These are phyloP conservation scores for Penicillium paneum DNA, from an alignment of 2,329 filamentous ascomycete species.

Conservation along the genomic window DNA sequence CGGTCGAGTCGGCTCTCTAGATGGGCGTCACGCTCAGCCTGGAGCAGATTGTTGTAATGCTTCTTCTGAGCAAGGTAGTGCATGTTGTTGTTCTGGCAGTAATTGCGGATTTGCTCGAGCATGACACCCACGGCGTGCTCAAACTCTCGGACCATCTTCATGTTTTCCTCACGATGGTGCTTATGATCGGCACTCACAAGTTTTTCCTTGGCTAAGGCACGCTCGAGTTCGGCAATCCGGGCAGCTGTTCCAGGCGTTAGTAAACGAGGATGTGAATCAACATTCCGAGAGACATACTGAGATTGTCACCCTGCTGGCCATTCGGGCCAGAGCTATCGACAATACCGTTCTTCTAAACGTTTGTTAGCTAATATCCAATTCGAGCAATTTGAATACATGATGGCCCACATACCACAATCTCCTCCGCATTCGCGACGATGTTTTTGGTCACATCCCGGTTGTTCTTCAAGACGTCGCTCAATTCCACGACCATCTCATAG, in stretches of 20 bases:
- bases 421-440: conserved; percentile 50
- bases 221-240: conserved; percentile 50
- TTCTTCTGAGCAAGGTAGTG: conserved; percentile 47
- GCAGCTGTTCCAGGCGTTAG: conserved; percentile 33
- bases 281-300: conserved; percentile 28
- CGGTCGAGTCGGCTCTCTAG: conserved; percentile 49
- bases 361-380: conserved; percentile 12
- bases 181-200: conserved; percentile 43
- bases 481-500: conserved; percentile 50
- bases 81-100: conserved; percentile 50
- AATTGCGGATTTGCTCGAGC: conserved; percentile 51
- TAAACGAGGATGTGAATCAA: not conserved
- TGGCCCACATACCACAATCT: conserved; percentile 43
- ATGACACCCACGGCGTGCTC: conserved; percentile 47
- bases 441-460: conserved; percentile 50
- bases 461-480: conserved; percentile 49
- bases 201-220: conserved; percentile 46
- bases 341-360: conserved; percentile 41
- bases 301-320: conserved; percentile 45
- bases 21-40: conserved; percentile 50
- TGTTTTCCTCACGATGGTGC: conserved; percentile 49
- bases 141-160: conserved; percentile 48
- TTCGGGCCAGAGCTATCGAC: conserved; percentile 40
- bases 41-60: conserved; percentile 51
- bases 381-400: not conserved